Evolutionary conservation across 1,139 yeast species (phyloP).

Genomic region (Lodderomyces parapsilosis): DNA sequence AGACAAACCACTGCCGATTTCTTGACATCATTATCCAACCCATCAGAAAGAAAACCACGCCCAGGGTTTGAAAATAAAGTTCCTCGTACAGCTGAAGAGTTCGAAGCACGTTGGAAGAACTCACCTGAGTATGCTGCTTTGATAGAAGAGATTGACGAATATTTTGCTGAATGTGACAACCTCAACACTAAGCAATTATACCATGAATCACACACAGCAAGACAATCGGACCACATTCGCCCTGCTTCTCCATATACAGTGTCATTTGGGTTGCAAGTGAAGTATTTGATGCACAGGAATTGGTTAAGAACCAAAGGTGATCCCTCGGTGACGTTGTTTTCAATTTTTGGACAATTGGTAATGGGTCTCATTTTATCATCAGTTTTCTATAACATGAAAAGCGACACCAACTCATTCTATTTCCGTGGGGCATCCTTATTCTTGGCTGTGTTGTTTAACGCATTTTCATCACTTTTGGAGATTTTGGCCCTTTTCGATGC

Average conservation of each 20-base stretch:
- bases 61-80: constrained; percentile 42
- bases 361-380: constrained; percentile 44
- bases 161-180: no score
- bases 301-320: constrained; percentile 25
- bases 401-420: constrained; percentile 50
- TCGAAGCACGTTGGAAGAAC: constrained; percentile 23
- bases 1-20: no score
- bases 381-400: constrained; percentile 49
- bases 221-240: no score
- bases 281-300: constrained; percentile 27
- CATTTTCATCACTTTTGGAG: constrained; percentile 57
- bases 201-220: no score
- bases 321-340: constrained; percentile 25
- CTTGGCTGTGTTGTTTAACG: constrained; percentile 56
- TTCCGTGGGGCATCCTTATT: constrained; percentile 58
- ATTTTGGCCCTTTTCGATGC: constrained; percentile 55
- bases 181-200: no score
- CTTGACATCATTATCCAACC: constrained; percentile 74
- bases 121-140: constrained; percentile 21
- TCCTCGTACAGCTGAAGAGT: constrained; percentile 25
- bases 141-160: constrained; percentile 15
- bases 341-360: constrained; percentile 25
- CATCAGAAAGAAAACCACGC: constrained; percentile 55
- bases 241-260: constrained; percentile 33
- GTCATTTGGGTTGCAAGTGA: constrained; percentile 33